A percentile compares a stretch with the other conserved stretches of the same genome.
phyloP scores from a whole-genome alignment of 106 monocot genomes.

The Chionographis japonica region DNA sequence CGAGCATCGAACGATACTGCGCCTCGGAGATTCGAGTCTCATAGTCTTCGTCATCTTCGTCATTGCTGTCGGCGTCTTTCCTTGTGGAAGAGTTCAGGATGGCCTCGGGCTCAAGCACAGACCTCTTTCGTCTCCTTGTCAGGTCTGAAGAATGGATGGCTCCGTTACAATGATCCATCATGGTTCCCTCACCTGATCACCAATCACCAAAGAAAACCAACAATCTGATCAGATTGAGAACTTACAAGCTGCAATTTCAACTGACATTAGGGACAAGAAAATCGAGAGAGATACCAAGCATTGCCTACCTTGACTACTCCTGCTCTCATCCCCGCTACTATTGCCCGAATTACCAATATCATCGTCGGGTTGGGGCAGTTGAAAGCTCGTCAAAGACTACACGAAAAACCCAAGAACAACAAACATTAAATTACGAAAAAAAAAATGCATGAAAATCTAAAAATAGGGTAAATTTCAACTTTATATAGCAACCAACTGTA shows the following conservation, averaged over 20 bases:
- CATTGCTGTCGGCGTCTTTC: slow-evolving; percentile 45
- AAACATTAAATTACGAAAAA: slow-evolving; percentile 2
- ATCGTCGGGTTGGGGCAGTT: slow-evolving; percentile 54
- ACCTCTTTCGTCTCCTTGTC: slow-evolving; percentile 38
- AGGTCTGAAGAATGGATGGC: slow-evolving; percentile 21
- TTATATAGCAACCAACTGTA: neutral
- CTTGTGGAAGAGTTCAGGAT: slow-evolving; percentile 31
- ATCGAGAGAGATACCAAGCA: slow-evolving; percentile 2
- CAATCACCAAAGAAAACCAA: neutral
- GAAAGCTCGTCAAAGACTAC: slow-evolving; percentile 87
- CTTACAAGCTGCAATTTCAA: neutral
- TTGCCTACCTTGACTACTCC: slow-evolving; percentile 61
- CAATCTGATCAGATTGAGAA: neutral
- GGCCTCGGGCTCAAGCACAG: slow-evolving; percentile 29
- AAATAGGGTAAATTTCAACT: slow-evolving; percentile 1
- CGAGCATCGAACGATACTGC: slow-evolving; percentile 83
- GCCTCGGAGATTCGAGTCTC: slow-evolving; percentile 61
- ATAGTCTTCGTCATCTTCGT: slow-evolving; percentile 47
- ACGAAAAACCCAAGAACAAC: slow-evolving; percentile 11
- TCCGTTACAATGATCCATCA: slow-evolving; percentile 56
- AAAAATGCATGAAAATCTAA: neutral
- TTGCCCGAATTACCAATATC: slow-evolving; percentile 49
- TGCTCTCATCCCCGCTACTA: slow-evolving; percentile 77
- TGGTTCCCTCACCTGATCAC: slow-evolving; percentile 36
- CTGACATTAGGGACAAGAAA: neutral